Evolutionary conservation across 1,284 basidiomycete species (phyloP), one percentile per base, ranked within the genome.

Genomic region (Filobasidium uniguttulatum): DNA sequence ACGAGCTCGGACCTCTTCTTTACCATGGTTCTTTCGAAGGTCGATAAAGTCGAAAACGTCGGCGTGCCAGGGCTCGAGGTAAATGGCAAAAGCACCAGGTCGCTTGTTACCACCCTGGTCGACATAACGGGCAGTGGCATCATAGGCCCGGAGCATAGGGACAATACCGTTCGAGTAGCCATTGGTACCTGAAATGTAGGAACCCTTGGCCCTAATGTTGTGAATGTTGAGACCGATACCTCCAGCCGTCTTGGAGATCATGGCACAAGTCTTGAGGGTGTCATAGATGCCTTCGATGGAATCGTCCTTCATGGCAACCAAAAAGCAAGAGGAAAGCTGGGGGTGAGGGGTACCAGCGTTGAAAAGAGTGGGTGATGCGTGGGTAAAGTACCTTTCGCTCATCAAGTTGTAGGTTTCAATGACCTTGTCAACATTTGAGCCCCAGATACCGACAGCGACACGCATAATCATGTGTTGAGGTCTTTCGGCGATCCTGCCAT

Each of bases 401-500:
- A 97, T 94, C 60, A 93, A 76, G 61, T 85, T 83, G 68, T 91
- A 90, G 8, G 93, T 94, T 73, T 96, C 82, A 57, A 97, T 75
- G 46, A 82, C 89, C 44, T 82, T 81, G 25, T 94, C 88, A 55
- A 97, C 78, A 68, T 97, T 85, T 23, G 73, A 64, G 10, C 91
- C 91, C 67, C 98, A 93, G 57, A 99, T 94, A 52, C 93, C 94
- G 45, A 98, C 87, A 43, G 93, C 86, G 49, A 98, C 94, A 71
- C 93, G 90, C 94, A 99, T 98, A 64, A 98, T 83, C 82, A 98
- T 88, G 71, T 98, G 94, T 65, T 98, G 93, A 29, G 94, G 94
- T 46, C 94, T 81, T 71, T 99, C 94, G 44, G 90, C 93, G 44
- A 94, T 86, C 61, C 87, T 87, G 51, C 88, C 88, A 66, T 96